A percentile compares a stretch with the other conserved stretches of the same genome.
These are phyloP conservation scores for Aspergillus ochraceus DNA, from an alignment of 2,329 filamentous ascomycete species.

Conservation along the genomic window DNA sequence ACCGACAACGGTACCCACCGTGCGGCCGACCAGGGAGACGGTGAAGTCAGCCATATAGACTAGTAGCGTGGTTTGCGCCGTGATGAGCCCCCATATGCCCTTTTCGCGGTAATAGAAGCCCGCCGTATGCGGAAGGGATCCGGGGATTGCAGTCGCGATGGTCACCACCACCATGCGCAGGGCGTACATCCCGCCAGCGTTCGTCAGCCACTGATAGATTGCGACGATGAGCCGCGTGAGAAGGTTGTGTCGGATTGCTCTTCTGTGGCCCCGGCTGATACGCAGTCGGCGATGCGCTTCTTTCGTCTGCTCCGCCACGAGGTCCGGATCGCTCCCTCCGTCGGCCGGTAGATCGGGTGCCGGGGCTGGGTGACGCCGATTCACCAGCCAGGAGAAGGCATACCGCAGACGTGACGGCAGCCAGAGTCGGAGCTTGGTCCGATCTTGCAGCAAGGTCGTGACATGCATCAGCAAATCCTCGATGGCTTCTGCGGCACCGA, in stretches of 20 bases:
- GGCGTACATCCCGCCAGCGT: constrained; percentile 48
- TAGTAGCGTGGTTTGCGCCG: constrained; percentile 50
- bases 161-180: constrained; percentile 52
- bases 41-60: constrained; percentile 55
- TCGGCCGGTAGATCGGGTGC: constrained; percentile 13
- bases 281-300: constrained; percentile 38
- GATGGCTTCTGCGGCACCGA: not conserved
- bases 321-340: constrained; percentile 23
- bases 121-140: constrained; percentile 43
- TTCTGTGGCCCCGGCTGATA: constrained; percentile 32
- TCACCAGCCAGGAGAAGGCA: constrained; percentile 41
- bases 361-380: constrained; percentile 21
- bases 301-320: constrained; percentile 31
- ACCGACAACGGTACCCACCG: constrained; percentile 48
- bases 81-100: constrained; percentile 55
- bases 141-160: constrained; percentile 45
- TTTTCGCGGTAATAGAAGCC: constrained; percentile 56
- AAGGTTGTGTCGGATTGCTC: constrained; percentile 22
- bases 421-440: constrained; percentile 43
- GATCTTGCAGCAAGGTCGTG: constrained; percentile 36
- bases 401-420: constrained; percentile 42
- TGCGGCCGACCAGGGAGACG: constrained; percentile 46
- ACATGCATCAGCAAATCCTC: constrained; percentile 38
- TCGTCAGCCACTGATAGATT: constrained; percentile 42
- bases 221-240: constrained; percentile 27